A percentile compares a stretch with the other conserved stretches of the same genome.
These are phyloP conservation scores for Fabrea salina DNA, from an alignment of 169 alveolate genomes.

Conservation along the genomic window DNA sequence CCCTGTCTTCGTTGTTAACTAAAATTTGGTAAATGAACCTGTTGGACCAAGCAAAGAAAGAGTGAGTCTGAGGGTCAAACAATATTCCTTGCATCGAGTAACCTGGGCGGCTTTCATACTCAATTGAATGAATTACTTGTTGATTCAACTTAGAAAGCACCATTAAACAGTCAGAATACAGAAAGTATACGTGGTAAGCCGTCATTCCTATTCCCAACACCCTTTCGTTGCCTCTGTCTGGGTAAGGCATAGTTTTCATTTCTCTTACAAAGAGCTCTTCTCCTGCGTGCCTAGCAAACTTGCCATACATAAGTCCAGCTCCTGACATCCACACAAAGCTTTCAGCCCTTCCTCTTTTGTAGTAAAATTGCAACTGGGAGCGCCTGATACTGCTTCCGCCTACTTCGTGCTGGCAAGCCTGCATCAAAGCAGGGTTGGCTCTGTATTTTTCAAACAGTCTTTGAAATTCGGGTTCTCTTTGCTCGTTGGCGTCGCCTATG, in stretches of 20 bases:
- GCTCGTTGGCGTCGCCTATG: constrained; percentile 10
- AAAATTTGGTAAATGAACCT: constrained; percentile 45
- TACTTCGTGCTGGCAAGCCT: background rate
- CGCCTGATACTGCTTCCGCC: background rate
- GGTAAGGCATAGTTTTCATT: background rate
- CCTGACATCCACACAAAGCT: constrained; percentile 27
- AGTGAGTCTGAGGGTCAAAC: constrained; percentile 38
- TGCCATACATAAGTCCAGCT: background rate
- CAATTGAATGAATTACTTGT: constrained; percentile 46
- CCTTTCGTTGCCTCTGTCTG: background rate
- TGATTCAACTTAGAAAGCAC: constrained; percentile 45
- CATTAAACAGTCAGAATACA: constrained; percentile 38
- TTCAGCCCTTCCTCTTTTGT: background rate
- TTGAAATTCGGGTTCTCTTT: background rate
- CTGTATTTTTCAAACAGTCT: background rate
- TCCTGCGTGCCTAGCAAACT: background rate
- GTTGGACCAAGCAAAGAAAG: constrained; percentile 36
- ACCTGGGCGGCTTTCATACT: constrained; percentile 27
- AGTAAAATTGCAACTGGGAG: background rate
- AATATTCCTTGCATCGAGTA: constrained; percentile 38
- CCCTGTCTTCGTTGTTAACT: constrained; percentile 45
- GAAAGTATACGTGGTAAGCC: constrained; percentile 46
- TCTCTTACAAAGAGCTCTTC: constrained; percentile 1
- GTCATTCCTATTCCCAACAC: constrained; percentile 34
- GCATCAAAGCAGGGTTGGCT: background rate